Percentiles rank a stretch among this genome's conserved stretches.
Conservation (phyloP, 192 early-diverging fungal species). For the Entomortierella lignicola region DNA sequence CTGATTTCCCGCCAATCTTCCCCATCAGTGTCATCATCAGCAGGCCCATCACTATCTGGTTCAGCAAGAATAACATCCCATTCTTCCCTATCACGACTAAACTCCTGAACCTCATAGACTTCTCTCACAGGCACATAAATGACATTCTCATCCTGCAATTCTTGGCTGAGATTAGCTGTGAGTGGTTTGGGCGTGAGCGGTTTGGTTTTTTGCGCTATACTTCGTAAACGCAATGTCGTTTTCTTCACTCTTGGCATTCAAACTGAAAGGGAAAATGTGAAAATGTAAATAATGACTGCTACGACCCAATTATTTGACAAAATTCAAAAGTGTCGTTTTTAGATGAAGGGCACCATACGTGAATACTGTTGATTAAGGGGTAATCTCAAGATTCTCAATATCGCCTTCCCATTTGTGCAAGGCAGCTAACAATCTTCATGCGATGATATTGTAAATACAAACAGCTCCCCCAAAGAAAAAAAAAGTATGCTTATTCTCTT, state of each 20-base stretch:
- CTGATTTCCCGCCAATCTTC: neutral
- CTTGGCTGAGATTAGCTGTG: slow-evolving; percentile 17
- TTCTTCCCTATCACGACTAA: neutral
- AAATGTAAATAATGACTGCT: slow-evolving; percentile 5
- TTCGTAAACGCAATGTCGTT: slow-evolving; percentile 1
- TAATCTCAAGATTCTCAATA: no score
- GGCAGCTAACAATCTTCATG: no score
- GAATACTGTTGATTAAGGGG: no score
- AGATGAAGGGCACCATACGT: no score
- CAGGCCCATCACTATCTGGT: slow-evolving; percentile 4
- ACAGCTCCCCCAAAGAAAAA: no score
- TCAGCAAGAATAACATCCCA: neutral
- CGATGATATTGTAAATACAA: no score
- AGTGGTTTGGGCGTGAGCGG: neutral
- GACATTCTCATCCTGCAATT: slow-evolving; percentile 4
- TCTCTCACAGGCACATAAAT: slow-evolving; percentile 6
- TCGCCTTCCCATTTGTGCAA: no score
- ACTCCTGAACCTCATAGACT: neutral
- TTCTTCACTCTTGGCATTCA: slow-evolving; percentile 6
- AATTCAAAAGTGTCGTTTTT: neutral
- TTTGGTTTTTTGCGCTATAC: neutral
- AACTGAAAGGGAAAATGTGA: neutral
- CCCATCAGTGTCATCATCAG: neutral
- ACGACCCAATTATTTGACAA: slow-evolving; percentile 8
- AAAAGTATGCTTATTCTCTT: no score